These are phyloP conservation scores for Exophiala xenobiotica DNA, from an alignment of 2,329 filamentous ascomycete species.

Conservation along the genomic window DNA sequence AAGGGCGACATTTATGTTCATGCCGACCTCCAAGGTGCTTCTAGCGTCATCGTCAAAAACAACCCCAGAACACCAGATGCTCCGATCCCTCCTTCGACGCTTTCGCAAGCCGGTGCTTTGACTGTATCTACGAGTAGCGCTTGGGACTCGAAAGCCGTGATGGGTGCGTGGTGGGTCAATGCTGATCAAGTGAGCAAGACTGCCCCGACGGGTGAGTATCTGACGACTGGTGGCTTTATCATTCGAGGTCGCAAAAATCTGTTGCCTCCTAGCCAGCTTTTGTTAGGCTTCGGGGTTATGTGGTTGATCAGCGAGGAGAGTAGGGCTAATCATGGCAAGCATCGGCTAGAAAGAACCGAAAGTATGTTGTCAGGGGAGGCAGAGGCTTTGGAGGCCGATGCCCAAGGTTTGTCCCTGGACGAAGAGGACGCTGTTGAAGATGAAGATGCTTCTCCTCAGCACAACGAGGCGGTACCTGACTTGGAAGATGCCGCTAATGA, in stretches of 20 bases:
- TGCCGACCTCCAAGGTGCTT: slow-evolving; percentile 80
- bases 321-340: slow-evolving; percentile 74
- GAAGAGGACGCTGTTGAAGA: slow-evolving; percentile 32
- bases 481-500: slow-evolving; percentile 33
- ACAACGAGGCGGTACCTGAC: slow-evolving; percentile 31
- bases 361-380: slow-evolving; percentile 26
- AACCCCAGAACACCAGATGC: slow-evolving; percentile 72
- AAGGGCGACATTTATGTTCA: slow-evolving; percentile 92
- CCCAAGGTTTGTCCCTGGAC: slow-evolving; percentile 21
- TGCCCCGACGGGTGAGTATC: slow-evolving; percentile 73
- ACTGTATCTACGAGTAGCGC: slow-evolving; percentile 82
- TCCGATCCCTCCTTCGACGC: slow-evolving; percentile 84
- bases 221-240: slow-evolving; percentile 75
- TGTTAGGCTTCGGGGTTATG: slow-evolving; percentile 83
- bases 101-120: slow-evolving; percentile 84
- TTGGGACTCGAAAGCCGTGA: slow-evolving; percentile 94
- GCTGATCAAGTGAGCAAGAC: slow-evolving; percentile 89
- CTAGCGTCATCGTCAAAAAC: slow-evolving; percentile 89
- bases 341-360: slow-evolving; percentile 54
- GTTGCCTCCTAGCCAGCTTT: slow-evolving; percentile 78
- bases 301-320: slow-evolving; percentile 90
- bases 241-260: slow-evolving; percentile 87
- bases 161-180: slow-evolving; percentile 95
- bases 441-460: slow-evolving; percentile 32
- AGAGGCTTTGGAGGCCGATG: slow-evolving; percentile 30